Conservation (phyloP, 352 stramenopile species). For the Saprolegnia diclina region DNA sequence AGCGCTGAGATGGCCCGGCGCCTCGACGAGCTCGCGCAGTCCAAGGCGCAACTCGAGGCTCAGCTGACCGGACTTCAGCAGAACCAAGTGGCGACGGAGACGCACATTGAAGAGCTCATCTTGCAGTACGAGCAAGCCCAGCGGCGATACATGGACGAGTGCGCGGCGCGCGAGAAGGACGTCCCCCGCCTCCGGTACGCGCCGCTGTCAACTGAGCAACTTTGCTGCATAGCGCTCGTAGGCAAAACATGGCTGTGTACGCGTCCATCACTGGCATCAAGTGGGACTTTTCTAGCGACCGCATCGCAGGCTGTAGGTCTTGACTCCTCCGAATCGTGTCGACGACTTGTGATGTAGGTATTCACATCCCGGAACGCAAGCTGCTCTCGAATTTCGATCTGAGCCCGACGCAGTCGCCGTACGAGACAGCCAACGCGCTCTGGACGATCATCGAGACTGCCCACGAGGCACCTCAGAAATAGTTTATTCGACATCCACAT, state of each 20-base stretch:
- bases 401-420: background rate
- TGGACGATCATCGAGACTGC: constrained; percentile 7
- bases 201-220: too few species aligned
- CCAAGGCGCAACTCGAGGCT: constrained; percentile 12
- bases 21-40: constrained; percentile 9
- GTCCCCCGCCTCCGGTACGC: constrained; percentile 7
- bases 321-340: background rate
- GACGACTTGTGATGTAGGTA: background rate
- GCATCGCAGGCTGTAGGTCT: constrained; percentile 15
- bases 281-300: constrained; percentile 20
- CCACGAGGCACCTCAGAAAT: background rate
- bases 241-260: constrained; percentile 20
- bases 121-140: constrained; percentile 17
- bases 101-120: constrained; percentile 24
- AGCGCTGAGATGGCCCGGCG: constrained; percentile 18
- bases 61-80: constrained; percentile 21
- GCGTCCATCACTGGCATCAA: constrained; percentile 22
- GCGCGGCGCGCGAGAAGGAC: constrained; percentile 14
- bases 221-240: background rate
- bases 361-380: constrained; percentile 6
- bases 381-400: constrained; percentile 10
- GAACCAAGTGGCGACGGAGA: constrained; percentile 13
- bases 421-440: constrained; percentile 10
- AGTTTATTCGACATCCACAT: background rate
- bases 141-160: constrained; percentile 22